Percentiles rank a stretch among this genome's conserved stretches.
These are phyloP conservation scores for Hansenula lynferdii DNA, from an alignment of 1,139 yeast genomes.

Conservation along the genomic window DNA sequence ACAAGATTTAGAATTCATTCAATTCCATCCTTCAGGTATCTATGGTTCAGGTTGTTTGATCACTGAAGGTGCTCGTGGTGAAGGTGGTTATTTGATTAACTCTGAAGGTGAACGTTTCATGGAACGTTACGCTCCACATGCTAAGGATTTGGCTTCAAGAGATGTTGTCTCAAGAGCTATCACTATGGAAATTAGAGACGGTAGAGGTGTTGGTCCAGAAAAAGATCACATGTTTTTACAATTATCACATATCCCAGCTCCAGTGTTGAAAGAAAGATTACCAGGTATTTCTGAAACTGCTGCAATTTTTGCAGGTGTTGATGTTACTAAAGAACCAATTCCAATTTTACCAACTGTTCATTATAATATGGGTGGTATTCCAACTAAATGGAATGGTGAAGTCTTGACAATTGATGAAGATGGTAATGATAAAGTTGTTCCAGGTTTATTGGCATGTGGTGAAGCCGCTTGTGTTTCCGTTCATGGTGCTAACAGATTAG, in stretches of 20 bases:
- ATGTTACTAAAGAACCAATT: constrained; percentile 98
- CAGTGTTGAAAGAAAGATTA: constrained; percentile 89
- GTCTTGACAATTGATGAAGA: constrained; percentile 77
- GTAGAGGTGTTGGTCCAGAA: constrained; percentile 97
- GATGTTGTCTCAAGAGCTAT: constrained; percentile 98
- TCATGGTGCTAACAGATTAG: constrained; percentile 98
- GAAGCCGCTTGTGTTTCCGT: constrained; percentile 99
- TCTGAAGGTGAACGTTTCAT: constrained; percentile 98
- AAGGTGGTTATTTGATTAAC: constrained; percentile 96
- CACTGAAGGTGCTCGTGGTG: constrained; percentile 99
- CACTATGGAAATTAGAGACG: constrained; percentile 97
- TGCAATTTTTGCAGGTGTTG: constrained; percentile 97
- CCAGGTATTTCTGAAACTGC: constrained; percentile 99
- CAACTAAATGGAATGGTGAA: constrained; percentile 97
- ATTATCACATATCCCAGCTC: constrained; percentile 89
- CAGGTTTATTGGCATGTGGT: constrained; percentile 97
- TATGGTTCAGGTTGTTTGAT: constrained; percentile 98
- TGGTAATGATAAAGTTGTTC: constrained; percentile 89
- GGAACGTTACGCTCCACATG: constrained; percentile 99
- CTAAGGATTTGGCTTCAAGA: constrained; percentile 97
- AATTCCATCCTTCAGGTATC: constrained; percentile 99
- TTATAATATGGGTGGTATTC: constrained; percentile 99
- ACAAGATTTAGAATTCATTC: constrained; percentile 96
- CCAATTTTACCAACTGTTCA: constrained; percentile 98
- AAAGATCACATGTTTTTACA: constrained; percentile 96